Evolutionary conservation across 2,329 filamentous ascomycete species (phyloP), one percentile per base, ranked within the genome.

Genomic region (Blastomyces gilchristii): DNA sequence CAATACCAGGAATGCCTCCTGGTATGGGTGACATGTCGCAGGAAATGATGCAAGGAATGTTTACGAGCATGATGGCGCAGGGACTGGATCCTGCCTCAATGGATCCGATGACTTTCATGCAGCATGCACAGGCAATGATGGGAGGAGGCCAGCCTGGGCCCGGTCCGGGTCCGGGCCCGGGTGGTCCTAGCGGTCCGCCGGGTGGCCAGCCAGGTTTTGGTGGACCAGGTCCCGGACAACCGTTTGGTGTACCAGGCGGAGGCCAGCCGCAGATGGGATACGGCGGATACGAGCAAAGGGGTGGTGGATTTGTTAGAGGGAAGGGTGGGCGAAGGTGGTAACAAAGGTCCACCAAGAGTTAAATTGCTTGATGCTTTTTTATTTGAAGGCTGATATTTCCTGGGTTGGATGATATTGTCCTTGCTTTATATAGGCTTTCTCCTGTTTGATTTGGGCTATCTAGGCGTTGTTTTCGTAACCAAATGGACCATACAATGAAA

Each of bases 31-130:
- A 81, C 60, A 80, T 82, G 72, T 75, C 77, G 41, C 75, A 76
- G 1, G 80, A 83, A 64, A 83, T 84, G 78, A 83, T 84, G 80
- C 81, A 83, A 73, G 79, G 81, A 65, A 84, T 85, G 80, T 76
- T 84, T 65, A 75, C 79, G 39, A 77, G 79, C 67, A 82, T 83
- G 77, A 80, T 81, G 73, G 73, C 78, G 50, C 78, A 81, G 63
- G 82, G 82, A 9, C 74, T 83, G 63, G 80, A 83, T 67, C 81
- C 81, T 1, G 76, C 76, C 8, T 75, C 79, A 58, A 80, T 84
- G 76, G 81, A 83, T 67, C 81, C 82, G 6, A 77, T 78, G 69
- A 74, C 77, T 28, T 82, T 84, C 66, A 82, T 83, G 79, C 79
- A 80, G 66, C 76, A 79, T 70, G 78, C 81, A 61, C 78, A 82